These are phyloP conservation scores for Fusarium sp. DNA, from an alignment of 2,329 filamentous ascomycete genomes.

Conservation along the genomic window DNA sequence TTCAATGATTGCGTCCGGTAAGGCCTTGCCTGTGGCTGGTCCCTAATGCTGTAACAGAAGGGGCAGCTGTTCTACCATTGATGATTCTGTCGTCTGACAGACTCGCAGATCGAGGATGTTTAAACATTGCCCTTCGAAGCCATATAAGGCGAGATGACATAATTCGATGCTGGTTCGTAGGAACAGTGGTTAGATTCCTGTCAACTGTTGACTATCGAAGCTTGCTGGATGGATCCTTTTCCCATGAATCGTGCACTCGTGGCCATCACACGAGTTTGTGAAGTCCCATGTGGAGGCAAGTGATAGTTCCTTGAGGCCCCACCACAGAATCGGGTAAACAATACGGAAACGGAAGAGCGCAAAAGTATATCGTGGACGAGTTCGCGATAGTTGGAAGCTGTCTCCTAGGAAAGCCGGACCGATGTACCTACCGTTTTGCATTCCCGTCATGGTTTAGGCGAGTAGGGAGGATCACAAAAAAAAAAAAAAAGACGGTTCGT, in stretches of 20 bases:
- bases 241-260: constrained; percentile 20
- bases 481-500: neutral
- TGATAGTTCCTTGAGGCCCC: neutral
- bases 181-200: neutral
- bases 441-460: neutral
- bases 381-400: neutral
- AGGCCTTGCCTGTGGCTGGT: neutral
- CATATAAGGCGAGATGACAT: neutral
- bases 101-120: neutral
- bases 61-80: neutral
- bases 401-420: constrained; percentile 3
- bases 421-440: neutral
- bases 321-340: neutral
- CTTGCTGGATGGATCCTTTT: neutral
- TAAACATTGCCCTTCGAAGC: neutral
- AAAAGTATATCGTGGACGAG: constrained; percentile 12
- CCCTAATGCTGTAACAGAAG: neutral
- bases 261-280: neutral
- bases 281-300: neutral
- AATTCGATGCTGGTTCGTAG: neutral
- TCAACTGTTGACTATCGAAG: constrained; percentile 11
- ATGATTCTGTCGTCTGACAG: neutral
- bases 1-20: neutral
- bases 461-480: neutral
- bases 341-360: constrained; percentile 25